These are phyloP conservation scores for Aspergillus incahuasiensis DNA, from an alignment of 495 filamentous ascomycete genomes.

Conservation along the genomic window DNA sequence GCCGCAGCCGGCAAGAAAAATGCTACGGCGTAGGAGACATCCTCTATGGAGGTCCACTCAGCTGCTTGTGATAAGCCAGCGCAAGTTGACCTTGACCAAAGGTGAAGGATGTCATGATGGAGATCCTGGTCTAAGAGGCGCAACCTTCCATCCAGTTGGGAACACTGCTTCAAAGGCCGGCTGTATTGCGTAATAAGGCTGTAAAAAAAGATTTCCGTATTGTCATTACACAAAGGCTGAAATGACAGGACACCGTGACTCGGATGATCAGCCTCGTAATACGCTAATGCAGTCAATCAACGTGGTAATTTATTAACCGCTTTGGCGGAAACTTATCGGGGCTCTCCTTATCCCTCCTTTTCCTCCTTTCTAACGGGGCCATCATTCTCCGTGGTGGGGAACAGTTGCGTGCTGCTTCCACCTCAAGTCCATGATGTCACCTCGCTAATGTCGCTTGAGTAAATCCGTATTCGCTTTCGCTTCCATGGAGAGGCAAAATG, in stretches of 20 bases:
- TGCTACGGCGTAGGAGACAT: not conserved
- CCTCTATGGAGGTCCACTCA: not conserved
- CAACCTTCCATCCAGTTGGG: conserved; percentile 32
- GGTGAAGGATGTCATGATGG: conserved; percentile 10
- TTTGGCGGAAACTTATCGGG: conserved; percentile 7
- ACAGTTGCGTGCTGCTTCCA: conserved; percentile 15
- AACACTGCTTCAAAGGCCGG: conserved; percentile 7
- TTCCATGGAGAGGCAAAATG: not conserved
- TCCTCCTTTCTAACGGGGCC: conserved; percentile 4
- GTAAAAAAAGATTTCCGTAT: not conserved
- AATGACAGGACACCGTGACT: conserved; percentile 4
- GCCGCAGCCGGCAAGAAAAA: not conserved
- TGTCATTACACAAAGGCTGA: not conserved
- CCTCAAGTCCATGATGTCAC: conserved; percentile 19
- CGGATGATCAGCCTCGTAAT: not conserved
- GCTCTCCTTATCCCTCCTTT: conserved; percentile 6
- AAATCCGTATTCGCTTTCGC: not conserved
- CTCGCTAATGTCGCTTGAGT: not conserved
- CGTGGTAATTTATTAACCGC: conserved; percentile 10
- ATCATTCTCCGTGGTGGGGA: conserved; percentile 4
- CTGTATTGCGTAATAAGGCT: conserved; percentile 1
- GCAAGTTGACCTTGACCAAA: not conserved
- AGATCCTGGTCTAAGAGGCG: conserved; percentile 22
- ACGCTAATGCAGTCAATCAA: not conserved
- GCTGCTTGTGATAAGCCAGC: not conserved